Evolutionary conservation across 176 grass and related monocot genomes (phyloP), one percentile per base, ranked within the genome.

Genomic region (Calamus simplicifolius): DNA sequence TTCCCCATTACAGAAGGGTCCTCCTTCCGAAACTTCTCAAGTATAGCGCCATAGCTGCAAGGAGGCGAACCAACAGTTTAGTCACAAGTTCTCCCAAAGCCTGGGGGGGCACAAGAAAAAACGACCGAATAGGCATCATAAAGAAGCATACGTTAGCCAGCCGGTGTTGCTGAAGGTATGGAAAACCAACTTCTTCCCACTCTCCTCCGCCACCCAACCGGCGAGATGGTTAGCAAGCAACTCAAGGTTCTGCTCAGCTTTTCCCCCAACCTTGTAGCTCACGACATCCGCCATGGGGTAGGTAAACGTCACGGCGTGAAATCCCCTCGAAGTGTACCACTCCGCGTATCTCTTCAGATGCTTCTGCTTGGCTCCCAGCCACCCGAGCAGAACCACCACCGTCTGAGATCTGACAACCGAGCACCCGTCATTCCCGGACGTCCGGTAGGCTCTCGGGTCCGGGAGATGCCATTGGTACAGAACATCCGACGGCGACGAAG

Each of bases 91-190:
- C 2, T 43, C 35, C 35, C 8, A 43, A 43, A 43, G 35, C 12
- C 12, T 12, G 8, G 35, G 35, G 5, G 3, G 35, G 0, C 1
- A 13, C 21, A 13, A 43, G 8, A 12, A 13, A 2, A 43, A 6
- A 43, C 3, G 35, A 43, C 2, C 2, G 35, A 43, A 43, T 43
- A 13, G 8, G 35, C 35, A 67, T 28, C 17, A 31, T 72, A 48
- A 38, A 16, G 10, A 8, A 16, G 17, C 71, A 64, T 87, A 96
- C 92, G 83, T 88, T 62, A 96, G 75, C 87, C 92, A 96, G 52
- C 92, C 92, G 3, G 92, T 97, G 64, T 91, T 97, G 50, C 92
- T 97, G 66, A 97, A 97, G 60, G 92, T 97, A 66, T 97, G 92
- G 69, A 97, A 97, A 17, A 97, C 74, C 59, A 96, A 82, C 54